A percentile compares a stretch with the other conserved stretches of the same genome.
phyloP scores from a whole-genome alignment of 1,284 basidiomycete genomes.

The Irpex lacteus region DNA sequence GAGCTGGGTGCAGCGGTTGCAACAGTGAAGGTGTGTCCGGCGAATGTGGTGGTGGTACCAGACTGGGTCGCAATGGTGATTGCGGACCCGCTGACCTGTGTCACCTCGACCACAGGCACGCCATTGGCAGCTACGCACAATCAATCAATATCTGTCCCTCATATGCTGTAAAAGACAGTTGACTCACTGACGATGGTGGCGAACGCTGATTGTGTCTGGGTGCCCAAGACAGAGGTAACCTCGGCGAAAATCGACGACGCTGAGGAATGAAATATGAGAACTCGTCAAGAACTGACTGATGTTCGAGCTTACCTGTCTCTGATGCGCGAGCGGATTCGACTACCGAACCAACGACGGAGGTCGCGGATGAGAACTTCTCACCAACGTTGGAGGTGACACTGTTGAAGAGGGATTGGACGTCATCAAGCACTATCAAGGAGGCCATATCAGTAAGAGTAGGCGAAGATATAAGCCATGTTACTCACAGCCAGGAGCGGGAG shows the following conservation, averaged over 20 bases:
- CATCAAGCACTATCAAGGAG: slow-evolving; percentile 2
- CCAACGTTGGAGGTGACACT: slow-evolving; percentile 10
- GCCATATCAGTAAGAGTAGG: neutral
- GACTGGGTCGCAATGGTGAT: slow-evolving; percentile 19
- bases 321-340: neutral
- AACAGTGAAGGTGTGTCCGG: slow-evolving; percentile 23
- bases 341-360: slow-evolving; percentile 12
- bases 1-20: slow-evolving; percentile 10
- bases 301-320: slow-evolving; percentile 5
- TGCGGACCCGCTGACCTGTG: slow-evolving; percentile 21
- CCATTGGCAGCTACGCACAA: slow-evolving; percentile 16
- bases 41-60: slow-evolving; percentile 23
- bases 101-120: slow-evolving; percentile 25
- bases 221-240: slow-evolving; percentile 16
- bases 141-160: neutral
- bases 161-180: neutral
- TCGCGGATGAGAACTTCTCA: slow-evolving; percentile 5
- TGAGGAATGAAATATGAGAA: neutral
- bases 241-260: slow-evolving; percentile 14
- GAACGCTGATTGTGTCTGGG: slow-evolving; percentile 16
- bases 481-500: slow-evolving; percentile 14
- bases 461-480: neutral
- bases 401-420: slow-evolving; percentile 10
- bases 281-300: too few relatives aligned
- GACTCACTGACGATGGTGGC: slow-evolving; percentile 19